Conservation (phyloP, 495 filamentous ascomycete genomes). For the Aspergillus steynii region DNA sequence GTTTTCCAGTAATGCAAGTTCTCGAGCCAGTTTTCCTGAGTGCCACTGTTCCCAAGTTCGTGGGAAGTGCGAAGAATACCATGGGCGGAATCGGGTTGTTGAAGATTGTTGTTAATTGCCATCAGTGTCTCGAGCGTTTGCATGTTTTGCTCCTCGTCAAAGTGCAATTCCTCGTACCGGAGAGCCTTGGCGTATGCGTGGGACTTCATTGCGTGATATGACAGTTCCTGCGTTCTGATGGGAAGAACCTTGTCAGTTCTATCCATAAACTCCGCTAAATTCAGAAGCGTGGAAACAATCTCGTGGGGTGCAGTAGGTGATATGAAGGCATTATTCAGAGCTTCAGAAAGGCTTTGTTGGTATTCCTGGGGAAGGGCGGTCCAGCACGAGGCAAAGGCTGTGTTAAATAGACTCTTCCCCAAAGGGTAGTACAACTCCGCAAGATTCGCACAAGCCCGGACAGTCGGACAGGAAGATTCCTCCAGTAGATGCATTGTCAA, state of each 20-base stretch:
- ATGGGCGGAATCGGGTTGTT: conserved; percentile 96
- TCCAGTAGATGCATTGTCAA: conserved; percentile 96
- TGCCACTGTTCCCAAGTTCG: conserved; percentile 86
- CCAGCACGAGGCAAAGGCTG: conserved; percentile 98
- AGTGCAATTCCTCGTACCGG: conserved; percentile 99
- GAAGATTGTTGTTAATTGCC: conserved; percentile 96
- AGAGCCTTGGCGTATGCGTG: conserved; percentile 99
- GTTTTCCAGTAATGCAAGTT: conserved; percentile 98
- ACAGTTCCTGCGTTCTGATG: conserved; percentile 90
- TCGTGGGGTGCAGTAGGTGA: conserved; percentile 92
- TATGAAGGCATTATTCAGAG: conserved; percentile 90
- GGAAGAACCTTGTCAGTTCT: conserved; percentile 97
- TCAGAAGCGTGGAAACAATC: conserved; percentile 88
- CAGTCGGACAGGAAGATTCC: conserved; percentile 91
- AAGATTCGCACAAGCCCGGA: conserved; percentile 88
- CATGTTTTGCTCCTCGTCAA: conserved; percentile 92
- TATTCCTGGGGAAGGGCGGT: conserved; percentile 94
- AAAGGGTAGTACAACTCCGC: conserved; percentile 88
- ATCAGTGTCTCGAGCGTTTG: conserved; percentile 94
- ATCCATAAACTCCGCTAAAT: conserved; percentile 99
- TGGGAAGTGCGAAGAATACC: conserved; percentile 95
- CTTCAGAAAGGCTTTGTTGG: conserved; percentile 88
- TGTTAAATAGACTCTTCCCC: conserved; percentile 91
- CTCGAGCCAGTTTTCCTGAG: conserved; percentile 98
- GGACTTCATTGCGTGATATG: conserved; percentile 89